Conservation (phyloP, 2,329 filamentous ascomycete genomes). For the Aspergillus costaricaensis region DNA sequence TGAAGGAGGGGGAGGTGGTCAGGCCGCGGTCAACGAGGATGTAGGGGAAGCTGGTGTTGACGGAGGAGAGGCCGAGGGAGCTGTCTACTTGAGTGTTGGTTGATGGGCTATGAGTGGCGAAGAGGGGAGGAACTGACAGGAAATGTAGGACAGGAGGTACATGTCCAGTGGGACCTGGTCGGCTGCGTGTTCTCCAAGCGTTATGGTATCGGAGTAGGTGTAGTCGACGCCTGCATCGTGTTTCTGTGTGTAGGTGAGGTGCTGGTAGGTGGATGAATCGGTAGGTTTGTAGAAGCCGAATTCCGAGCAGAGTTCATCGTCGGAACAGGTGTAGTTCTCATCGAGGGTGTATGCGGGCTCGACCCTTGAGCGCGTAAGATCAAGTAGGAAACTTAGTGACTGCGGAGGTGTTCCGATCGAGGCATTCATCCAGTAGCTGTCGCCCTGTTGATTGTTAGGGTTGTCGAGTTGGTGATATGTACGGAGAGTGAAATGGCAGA, state of each 20-base stretch:
- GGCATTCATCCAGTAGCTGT: constrained; percentile 7
- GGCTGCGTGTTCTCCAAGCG: too few species aligned
- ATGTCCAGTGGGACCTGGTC: too few species aligned
- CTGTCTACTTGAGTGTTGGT: not conserved
- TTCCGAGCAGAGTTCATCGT: not conserved
- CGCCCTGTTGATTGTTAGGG: not conserved
- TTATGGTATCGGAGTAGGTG: not conserved
- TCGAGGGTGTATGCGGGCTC: not conserved
- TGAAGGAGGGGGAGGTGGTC: constrained; percentile 9
- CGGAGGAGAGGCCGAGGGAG: constrained; percentile 4
- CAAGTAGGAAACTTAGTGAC: constrained; percentile 3
- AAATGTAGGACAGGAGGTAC: too few species aligned
- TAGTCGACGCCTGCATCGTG: not conserved
- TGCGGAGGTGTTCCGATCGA: constrained; percentile 9
- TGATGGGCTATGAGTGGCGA: not conserved
- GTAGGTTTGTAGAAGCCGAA: constrained; percentile 3
- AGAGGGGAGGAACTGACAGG: too few species aligned
- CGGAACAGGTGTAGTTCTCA: not conserved
- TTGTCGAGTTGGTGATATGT: too few species aligned
- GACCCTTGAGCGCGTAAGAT: not conserved
- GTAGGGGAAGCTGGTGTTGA: constrained; percentile 8
- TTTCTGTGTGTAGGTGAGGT: not conserved
- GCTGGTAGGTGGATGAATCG: constrained; percentile 4
- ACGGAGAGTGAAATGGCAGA: not conserved
- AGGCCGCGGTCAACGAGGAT: constrained; percentile 6